Base-by-base conservation (phyloP, 768 basidiomycete species). In the Tricholoma bakamatsutake region DNA sequence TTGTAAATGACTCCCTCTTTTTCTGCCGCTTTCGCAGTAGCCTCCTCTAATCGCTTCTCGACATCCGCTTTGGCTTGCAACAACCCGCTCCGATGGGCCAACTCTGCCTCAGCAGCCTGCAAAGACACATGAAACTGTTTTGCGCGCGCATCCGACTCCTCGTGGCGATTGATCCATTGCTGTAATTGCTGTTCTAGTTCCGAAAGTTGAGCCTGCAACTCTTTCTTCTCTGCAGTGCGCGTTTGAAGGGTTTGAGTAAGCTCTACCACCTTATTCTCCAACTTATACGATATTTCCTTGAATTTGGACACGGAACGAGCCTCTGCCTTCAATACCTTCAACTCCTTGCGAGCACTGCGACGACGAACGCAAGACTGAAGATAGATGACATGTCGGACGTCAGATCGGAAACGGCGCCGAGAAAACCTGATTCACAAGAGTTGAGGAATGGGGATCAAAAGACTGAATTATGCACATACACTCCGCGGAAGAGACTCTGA, bases 261-360 rank as follows among this genome's bases (percentile, higher is more conserved):
- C 68, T 98, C 96, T 56, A 99, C 93, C 43, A 99, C 97, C 74
- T 98, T 99, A 80, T 98, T 99, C 76, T 99, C 97, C 54, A 99
- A 80, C 62, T 84, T 85, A 67, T 98, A 98, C 0, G 96, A 98
- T 61, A 96, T 97, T 73, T 97, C 94, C 75, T 97, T 98, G 84
- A 96, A 98, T 68, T 94, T 97, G 62, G 91, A 90, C 28, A 95
- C 95, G 1, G 97, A 98, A 51, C 94, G 92, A 5, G 97, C 97
- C 71, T 99, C 97, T 7, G 87, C 82, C 66, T 81, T 87, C 60
- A 99, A 82, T 9, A 74, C 76, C 63, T 88, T 90, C 59, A 99
- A 82, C 67, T 98, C 85, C 61, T 85, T 88, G 56, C 87, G 83
- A 18, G 97, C 97, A 49, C 89, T 74, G 43, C 90, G 86, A 27